Percentiles rank a stretch among this genome's conserved stretches.
phyloP scores from a whole-genome alignment of 345 rosid species.

The Linum tenue region DNA sequence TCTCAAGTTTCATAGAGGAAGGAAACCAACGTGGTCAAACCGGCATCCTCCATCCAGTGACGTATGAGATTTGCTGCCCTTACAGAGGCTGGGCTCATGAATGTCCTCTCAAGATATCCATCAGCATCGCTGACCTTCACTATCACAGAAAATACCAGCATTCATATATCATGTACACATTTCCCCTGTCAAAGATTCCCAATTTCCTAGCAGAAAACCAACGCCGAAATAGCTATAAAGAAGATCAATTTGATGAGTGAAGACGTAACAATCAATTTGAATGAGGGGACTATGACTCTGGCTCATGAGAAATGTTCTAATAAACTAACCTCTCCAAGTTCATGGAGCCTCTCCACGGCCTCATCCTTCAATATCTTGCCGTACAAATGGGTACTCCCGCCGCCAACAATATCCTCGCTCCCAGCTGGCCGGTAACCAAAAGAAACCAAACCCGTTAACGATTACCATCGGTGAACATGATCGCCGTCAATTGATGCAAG shows the following conservation, averaged over 20 bases:
- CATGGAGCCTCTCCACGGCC: slow-evolving; percentile 58
- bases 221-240: too few species aligned
- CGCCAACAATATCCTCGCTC: not conserved
- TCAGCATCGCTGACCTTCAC: slow-evolving; percentile 76
- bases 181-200: too few species aligned
- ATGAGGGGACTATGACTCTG: too few species aligned
- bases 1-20: slow-evolving; percentile 9
- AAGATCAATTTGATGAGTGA: too few species aligned
- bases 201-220: too few species aligned
- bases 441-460: not conserved
- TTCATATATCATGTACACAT: not conserved
- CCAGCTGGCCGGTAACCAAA: not conserved
- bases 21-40: slow-evolving; percentile 77
- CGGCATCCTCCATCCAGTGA: slow-evolving; percentile 93
- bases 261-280: too few species aligned
- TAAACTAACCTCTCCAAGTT: slow-evolving; percentile 62
- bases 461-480: too few species aligned
- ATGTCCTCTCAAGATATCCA: slow-evolving; percentile 70
- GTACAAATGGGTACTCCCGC: slow-evolving; percentile 19
- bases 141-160: slow-evolving; percentile 8
- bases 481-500: too few species aligned
- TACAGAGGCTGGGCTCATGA: slow-evolving; percentile 82
- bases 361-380: slow-evolving; percentile 57
- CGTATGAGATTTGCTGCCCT: slow-evolving; percentile 48
- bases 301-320: too few species aligned